Evolutionary conservation across 257 asterid genomes (phyloP).

Genomic region (Przewalskia tangutica): DNA sequence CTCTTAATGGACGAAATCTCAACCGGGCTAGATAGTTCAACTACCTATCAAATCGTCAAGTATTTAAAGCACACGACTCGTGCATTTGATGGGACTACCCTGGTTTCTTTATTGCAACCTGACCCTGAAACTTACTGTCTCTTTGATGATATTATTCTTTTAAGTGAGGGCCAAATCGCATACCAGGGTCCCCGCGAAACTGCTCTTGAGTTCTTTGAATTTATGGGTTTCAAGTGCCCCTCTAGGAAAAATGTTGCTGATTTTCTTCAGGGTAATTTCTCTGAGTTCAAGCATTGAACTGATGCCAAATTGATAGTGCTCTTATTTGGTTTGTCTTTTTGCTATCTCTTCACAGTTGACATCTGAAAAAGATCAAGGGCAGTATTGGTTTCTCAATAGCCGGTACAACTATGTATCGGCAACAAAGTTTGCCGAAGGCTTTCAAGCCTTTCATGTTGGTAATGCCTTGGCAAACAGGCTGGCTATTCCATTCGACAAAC

Average conservation of each 20-base stretch:
- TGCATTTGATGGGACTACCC: constrained; percentile 56
- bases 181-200: constrained; percentile 80
- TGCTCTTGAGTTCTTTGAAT: constrained; percentile 49
- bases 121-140: constrained; percentile 84
- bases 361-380: constrained; percentile 68
- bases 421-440: constrained; percentile 49
- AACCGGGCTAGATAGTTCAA: constrained; percentile 85
- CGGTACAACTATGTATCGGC: constrained; percentile 40
- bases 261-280: constrained; percentile 57
- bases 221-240: constrained; percentile 78
- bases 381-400: constrained; percentile 50
- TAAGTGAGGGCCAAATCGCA: constrained; percentile 72
- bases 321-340: constrained; percentile 11
- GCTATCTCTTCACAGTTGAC: constrained; percentile 31
- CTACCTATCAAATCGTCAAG: constrained; percentile 72
- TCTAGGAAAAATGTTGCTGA: constrained; percentile 79
- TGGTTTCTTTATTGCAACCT: constrained; percentile 81
- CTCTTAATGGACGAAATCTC: constrained; percentile 91
- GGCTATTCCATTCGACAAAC: constrained; percentile 40
- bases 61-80: constrained; percentile 58
- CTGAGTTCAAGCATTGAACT: constrained; percentile 6
- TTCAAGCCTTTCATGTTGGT: constrained; percentile 48
- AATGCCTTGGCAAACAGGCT: constrained; percentile 32
- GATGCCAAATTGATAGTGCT: background rate
- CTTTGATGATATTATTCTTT: constrained; percentile 76